Conservation (phyloP, 352 stramenopile species). For the Globisporangium yorkense region DNA sequence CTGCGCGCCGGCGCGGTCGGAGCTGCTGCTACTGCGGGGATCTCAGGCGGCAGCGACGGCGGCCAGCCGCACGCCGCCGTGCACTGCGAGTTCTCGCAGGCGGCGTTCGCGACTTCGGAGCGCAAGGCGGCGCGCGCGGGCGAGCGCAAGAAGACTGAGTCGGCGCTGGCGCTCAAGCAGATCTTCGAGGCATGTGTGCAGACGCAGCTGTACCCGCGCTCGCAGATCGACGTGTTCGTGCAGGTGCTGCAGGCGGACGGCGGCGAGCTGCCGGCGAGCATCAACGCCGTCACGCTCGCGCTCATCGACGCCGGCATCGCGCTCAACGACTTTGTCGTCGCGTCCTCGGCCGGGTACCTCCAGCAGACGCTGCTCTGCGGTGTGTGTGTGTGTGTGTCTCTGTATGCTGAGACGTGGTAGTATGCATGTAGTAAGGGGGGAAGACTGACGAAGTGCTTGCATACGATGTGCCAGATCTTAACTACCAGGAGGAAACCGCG, state of each 20-base stretch:
- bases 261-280: slow-evolving; percentile 78
- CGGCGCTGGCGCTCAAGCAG: slow-evolving; percentile 87
- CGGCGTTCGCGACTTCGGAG: slow-evolving; percentile 84
- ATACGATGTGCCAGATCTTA: slow-evolving; percentile 61
- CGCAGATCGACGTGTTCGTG: slow-evolving; percentile 92
- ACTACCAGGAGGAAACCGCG: slow-evolving; percentile 86
- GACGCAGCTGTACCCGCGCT: slow-evolving; percentile 87
- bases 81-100: slow-evolving; percentile 85
- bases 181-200: slow-evolving; percentile 90
- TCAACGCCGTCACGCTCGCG: slow-evolving; percentile 89
- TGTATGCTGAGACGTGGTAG: not conserved
- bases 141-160: slow-evolving; percentile 86
- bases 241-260: slow-evolving; percentile 90
- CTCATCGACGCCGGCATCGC: slow-evolving; percentile 90
- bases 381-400: slow-evolving; percentile 17
- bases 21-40: slow-evolving; percentile 13
- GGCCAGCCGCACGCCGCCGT: slow-evolving; percentile 65
- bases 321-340: slow-evolving; percentile 90
- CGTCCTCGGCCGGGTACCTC: slow-evolving; percentile 84
- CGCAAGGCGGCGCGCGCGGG: slow-evolving; percentile 71
- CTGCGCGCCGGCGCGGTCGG: slow-evolving; percentile 32
- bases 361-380: slow-evolving; percentile 85
- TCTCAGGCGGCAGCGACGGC: slow-evolving; percentile 42
- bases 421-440: too few relatives aligned
- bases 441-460: not conserved